Percentiles rank a stretch among this genome's conserved stretches.
Conservation (phyloP, 352 stramenopile genomes). For the Pythium chondricola region DNA sequence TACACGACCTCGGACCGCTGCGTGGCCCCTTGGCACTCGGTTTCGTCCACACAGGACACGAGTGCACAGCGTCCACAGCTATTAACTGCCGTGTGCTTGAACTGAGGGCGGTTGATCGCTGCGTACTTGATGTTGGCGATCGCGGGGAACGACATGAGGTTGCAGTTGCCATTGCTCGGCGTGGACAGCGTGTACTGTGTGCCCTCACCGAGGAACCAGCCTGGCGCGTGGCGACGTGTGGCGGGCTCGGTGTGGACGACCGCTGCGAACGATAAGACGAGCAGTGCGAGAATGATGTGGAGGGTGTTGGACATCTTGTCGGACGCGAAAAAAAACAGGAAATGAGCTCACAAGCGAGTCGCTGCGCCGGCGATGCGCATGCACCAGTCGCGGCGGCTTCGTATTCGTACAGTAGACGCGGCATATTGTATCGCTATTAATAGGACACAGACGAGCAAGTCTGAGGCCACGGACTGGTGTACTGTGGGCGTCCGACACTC, state of each 20-base stretch:
- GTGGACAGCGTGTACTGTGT: slow-evolving; percentile 23
- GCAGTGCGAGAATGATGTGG: no score
- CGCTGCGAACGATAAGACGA: background rate
- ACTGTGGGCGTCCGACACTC: no score
- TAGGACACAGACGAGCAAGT: no score
- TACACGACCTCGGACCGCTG: slow-evolving; percentile 41
- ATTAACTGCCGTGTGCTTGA: slow-evolving; percentile 36
- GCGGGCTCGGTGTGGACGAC: background rate
- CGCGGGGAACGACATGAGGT: slow-evolving; percentile 52
- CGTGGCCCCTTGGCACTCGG: slow-evolving; percentile 24
- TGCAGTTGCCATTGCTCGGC: slow-evolving; percentile 33
- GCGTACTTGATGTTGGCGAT: slow-evolving; percentile 47
- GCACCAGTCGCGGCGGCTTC: no score
- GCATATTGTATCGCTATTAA: no score
- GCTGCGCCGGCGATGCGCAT: no score
- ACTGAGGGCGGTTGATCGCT: slow-evolving; percentile 58
- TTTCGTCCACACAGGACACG: slow-evolving; percentile 36
- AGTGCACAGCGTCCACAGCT: slow-evolving; percentile 35
- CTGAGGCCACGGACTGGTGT: no score
- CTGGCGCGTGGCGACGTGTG: background rate
- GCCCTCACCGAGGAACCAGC: slow-evolving; percentile 18
- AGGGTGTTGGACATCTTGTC: background rate
- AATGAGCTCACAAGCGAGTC: no score
- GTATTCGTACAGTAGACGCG: no score
- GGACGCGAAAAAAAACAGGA: background rate